Evolutionary conservation across 1,284 basidiomycete genomes (phyloP).

Genomic region (Chalciporus sp.): DNA sequence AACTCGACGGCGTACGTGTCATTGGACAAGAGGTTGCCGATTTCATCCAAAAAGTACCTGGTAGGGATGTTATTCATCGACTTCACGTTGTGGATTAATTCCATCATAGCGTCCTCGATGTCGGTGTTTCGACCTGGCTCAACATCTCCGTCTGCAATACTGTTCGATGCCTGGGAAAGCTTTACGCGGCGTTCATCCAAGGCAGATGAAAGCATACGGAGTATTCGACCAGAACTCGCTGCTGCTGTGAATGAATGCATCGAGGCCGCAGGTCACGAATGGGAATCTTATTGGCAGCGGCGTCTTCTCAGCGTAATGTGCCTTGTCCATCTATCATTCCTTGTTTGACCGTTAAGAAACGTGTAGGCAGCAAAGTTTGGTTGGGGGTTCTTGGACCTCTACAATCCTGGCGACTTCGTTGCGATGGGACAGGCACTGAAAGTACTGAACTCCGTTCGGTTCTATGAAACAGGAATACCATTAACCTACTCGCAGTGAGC

Average conservation of each 20-base stretch:
- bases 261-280: constrained; percentile 91
- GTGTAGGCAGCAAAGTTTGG: constrained; percentile 92
- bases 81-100: constrained; percentile 7
- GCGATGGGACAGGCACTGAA: constrained; percentile 90
- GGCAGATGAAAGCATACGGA: constrained; percentile 91
- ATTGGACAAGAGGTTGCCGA: constrained; percentile 82
- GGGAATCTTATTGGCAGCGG: constrained; percentile 89
- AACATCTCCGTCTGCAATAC: constrained; percentile 86
- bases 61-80: constrained; percentile 42
- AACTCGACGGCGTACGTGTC: constrained; percentile 87
- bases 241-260: constrained; percentile 92
- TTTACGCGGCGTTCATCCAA: constrained; percentile 85
- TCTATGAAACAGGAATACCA: constrained; percentile 91
- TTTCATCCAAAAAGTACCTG: constrained; percentile 90
- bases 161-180: constrained; percentile 91
- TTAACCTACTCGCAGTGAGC: constrained; percentile 88
- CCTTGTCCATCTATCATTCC: background rate
- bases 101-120: constrained; percentile 61
- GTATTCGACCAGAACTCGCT: constrained; percentile 83
- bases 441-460: constrained; percentile 93
- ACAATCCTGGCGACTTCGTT: constrained; percentile 90
- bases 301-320: constrained; percentile 75
- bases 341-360: constrained; percentile 5
- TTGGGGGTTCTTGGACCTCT: constrained; percentile 88
- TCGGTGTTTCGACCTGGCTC: constrained; percentile 93